phyloP scores from a whole-genome alignment of 768 basidiomycete species.

The Rhodotorula kratochvilovae region DNA sequence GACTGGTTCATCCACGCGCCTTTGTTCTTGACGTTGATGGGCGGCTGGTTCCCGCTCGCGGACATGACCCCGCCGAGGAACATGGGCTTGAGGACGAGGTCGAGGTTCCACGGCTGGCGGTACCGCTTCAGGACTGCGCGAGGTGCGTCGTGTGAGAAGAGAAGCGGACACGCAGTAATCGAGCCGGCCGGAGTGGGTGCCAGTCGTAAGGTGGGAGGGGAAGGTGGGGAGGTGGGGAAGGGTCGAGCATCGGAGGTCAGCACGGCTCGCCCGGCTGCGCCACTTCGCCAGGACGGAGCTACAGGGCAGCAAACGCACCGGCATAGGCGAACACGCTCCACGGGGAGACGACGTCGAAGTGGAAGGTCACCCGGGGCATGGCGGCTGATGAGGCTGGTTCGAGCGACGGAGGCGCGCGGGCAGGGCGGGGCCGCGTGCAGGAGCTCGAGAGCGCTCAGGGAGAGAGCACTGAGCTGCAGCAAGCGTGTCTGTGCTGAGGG shows the following conservation, averaged over 20 bases:
- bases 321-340: conserved; percentile 15
- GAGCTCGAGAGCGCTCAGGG: no score
- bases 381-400: neutral
- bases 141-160: neutral
- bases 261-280: no score
- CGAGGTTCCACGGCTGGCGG: conserved; percentile 11
- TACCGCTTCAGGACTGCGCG: conserved; percentile 24
- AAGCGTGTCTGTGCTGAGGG: no score
- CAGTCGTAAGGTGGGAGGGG: neutral
- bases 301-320: no score
- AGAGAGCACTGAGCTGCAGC: no score
- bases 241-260: no score
- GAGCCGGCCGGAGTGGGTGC: neutral
- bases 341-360: conserved; percentile 19
- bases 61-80: conserved; percentile 35
- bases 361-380: conserved; percentile 6
- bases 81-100: conserved; percentile 26
- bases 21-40: conserved; percentile 30
- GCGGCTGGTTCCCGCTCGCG: conserved; percentile 29
- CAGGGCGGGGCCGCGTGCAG: neutral
- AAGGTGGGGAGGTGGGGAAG: neutral
- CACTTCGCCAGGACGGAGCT: no score
- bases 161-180: no score
- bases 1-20: conserved; percentile 12
- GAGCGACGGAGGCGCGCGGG: neutral